These are phyloP conservation scores for Solanum arcanum DNA, from an alignment of 257 asterid species.

Conservation along the genomic window DNA sequence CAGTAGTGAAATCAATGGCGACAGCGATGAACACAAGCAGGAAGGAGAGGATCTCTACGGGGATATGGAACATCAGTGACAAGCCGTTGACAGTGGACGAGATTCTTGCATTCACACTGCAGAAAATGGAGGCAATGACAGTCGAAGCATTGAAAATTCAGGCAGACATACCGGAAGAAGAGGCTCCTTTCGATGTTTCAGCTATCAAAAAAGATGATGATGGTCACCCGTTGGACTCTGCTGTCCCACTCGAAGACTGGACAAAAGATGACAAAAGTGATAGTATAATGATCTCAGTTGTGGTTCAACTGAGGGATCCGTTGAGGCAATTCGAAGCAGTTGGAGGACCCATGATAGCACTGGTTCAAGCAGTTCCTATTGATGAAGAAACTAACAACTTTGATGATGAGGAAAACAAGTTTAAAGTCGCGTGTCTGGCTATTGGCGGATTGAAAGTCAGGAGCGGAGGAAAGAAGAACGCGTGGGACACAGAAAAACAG, in stretches of 20 bases:
- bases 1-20: constrained; percentile 60
- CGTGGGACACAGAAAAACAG: constrained; percentile 78
- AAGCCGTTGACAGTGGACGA: constrained; percentile 45
- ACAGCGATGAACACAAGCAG: constrained; percentile 49
- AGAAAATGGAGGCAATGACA: constrained; percentile 70
- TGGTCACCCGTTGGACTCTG: constrained; percentile 30
- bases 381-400: neutral
- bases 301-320: constrained; percentile 76
- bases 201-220: constrained; percentile 7
- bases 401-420: constrained; percentile 40
- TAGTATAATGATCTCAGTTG: constrained; percentile 22
- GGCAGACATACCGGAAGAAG: constrained; percentile 60
- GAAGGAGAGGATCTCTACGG: constrained; percentile 50
- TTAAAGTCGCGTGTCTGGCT: constrained; percentile 42
- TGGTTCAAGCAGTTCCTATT: constrained; percentile 30
- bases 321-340: constrained; percentile 79
- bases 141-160: constrained; percentile 66
- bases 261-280: constrained; percentile 3
- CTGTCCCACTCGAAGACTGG: constrained; percentile 60
- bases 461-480: constrained; percentile 15
- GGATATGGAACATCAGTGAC: constrained; percentile 74
- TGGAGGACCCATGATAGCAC: constrained; percentile 74
- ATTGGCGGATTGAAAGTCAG: constrained; percentile 63
- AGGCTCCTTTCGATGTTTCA: constrained; percentile 66
- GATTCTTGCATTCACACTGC: constrained; percentile 55